These are phyloP conservation scores for Calonectria ilicicola DNA, from an alignment of 2,329 filamentous ascomycete species.

Conservation along the genomic window DNA sequence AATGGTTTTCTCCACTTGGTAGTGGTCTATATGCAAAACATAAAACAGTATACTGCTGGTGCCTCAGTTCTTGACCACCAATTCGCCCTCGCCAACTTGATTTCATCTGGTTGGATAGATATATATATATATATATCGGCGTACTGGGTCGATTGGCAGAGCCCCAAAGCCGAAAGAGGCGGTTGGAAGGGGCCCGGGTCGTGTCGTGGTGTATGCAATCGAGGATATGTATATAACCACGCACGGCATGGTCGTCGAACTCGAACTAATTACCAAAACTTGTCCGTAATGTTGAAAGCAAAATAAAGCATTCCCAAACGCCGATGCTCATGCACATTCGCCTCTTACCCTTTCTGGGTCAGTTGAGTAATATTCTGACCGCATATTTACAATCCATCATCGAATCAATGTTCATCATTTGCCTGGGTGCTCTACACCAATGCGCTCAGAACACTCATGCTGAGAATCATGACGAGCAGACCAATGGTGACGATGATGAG, in stretches of 20 bases:
- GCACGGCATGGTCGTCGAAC: constrained; percentile 33
- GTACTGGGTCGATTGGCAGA: constrained; percentile 13
- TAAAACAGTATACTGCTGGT: constrained; percentile 20
- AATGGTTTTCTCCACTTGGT: constrained; percentile 31
- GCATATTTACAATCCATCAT: constrained; percentile 39
- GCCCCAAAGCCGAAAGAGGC: background rate
- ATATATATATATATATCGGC: no score
- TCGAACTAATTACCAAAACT: constrained; percentile 37
- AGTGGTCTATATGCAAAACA: constrained; percentile 42
- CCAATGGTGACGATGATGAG: constrained; percentile 97
- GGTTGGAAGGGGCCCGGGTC: constrained; percentile 17
- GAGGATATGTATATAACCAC: constrained; percentile 21
- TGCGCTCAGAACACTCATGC: constrained; percentile 82
- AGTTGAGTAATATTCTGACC: constrained; percentile 26
- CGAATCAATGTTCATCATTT: constrained; percentile 16
- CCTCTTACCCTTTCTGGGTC: constrained; percentile 35
- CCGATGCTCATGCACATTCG: constrained; percentile 49
- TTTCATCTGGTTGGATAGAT: background rate
- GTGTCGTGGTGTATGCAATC: constrained; percentile 22
- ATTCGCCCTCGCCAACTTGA: background rate
- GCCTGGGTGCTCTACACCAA: constrained; percentile 51
- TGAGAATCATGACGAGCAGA: constrained; percentile 95
- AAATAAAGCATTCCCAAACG: constrained; percentile 42
- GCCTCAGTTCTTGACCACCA: constrained; percentile 29
- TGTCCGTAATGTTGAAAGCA: constrained; percentile 36